phyloP scores from a whole-genome alignment of 2,329 filamentous ascomycete genomes.

The Aureobasidium sp. region DNA sequence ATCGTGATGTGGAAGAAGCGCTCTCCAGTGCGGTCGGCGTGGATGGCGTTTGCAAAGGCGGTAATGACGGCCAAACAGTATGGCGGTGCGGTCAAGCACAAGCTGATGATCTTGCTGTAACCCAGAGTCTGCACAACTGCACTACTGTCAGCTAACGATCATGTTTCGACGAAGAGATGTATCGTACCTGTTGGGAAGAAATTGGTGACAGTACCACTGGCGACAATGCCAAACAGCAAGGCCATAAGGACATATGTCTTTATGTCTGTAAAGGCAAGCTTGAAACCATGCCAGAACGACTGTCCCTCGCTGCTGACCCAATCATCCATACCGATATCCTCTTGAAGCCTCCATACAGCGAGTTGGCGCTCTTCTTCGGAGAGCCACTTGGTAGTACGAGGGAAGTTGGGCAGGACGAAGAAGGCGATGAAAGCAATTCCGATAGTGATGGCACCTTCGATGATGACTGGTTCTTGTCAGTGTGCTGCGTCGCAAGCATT shows the following conservation, averaged over 20 bases:
- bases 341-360: constrained; percentile 27
- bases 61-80: constrained; percentile 31
- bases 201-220: constrained; percentile 28
- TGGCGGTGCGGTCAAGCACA: constrained; percentile 30
- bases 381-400: constrained; percentile 28
- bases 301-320: constrained; percentile 23
- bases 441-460: constrained; percentile 33
- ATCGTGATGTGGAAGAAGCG: constrained; percentile 34
- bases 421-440: constrained; percentile 28
- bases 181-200: constrained; percentile 26
- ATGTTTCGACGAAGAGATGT: neutral
- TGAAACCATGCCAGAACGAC: constrained; percentile 28
- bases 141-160: constrained; percentile 12
- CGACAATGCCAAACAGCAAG: constrained; percentile 32
- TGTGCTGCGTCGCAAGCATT: neutral
- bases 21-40: constrained; percentile 35
- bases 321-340: constrained; percentile 30
- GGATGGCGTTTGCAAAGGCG: constrained; percentile 31
- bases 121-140: constrained; percentile 28
- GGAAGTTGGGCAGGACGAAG: constrained; percentile 34
- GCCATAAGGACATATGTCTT: constrained; percentile 32
- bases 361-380: constrained; percentile 27
- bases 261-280: constrained; percentile 27
- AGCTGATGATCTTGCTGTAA: constrained; percentile 26
- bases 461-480: constrained; percentile 24